A percentile compares a stretch with the other conserved stretches of the same genome.
These are phyloP conservation scores for Phytophthora fragariaefolia DNA, from an alignment of 352 stramenopile species.

Conservation along the genomic window DNA sequence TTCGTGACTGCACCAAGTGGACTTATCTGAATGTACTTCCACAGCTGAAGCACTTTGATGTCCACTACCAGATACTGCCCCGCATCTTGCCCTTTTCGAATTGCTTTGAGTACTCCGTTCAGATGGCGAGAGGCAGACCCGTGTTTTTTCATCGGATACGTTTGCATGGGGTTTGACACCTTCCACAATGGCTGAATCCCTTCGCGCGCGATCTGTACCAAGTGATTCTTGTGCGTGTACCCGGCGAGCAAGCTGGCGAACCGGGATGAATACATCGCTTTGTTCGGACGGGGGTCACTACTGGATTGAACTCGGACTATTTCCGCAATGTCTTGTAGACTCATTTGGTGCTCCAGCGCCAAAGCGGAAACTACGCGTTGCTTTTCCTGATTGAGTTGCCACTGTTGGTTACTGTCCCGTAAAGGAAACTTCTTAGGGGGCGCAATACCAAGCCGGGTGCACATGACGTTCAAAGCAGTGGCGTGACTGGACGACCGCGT, in stretches of 20 bases:
- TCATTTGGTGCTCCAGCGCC: not conserved
- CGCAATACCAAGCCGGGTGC: not conserved
- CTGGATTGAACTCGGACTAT: not conserved
- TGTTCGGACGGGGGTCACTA: not conserved
- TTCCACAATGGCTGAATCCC: not conserved
- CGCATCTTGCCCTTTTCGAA: not conserved
- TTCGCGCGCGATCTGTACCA: not conserved
- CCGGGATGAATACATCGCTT: not conserved
- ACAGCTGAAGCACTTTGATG: not conserved
- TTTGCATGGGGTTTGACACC: not conserved
- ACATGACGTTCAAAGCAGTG: not conserved
- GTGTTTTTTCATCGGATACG: not conserved
- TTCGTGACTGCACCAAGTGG: not conserved
- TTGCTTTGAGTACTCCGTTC: not conserved
- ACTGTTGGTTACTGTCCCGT: not conserved
- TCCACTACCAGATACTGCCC: not conserved
- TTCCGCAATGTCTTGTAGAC: not conserved
- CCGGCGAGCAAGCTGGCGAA: not conserved
- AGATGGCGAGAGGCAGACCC: not conserved
- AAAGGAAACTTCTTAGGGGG: not conserved
- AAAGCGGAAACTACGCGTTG: not conserved
- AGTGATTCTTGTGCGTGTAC: not conserved
- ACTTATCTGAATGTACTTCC: not conserved
- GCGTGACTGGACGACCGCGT: not conserved
- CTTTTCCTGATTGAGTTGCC: not conserved